phyloP scores from a whole-genome alignment of 768 basidiomycete species.

The Strobilomyces dryophilus region DNA sequence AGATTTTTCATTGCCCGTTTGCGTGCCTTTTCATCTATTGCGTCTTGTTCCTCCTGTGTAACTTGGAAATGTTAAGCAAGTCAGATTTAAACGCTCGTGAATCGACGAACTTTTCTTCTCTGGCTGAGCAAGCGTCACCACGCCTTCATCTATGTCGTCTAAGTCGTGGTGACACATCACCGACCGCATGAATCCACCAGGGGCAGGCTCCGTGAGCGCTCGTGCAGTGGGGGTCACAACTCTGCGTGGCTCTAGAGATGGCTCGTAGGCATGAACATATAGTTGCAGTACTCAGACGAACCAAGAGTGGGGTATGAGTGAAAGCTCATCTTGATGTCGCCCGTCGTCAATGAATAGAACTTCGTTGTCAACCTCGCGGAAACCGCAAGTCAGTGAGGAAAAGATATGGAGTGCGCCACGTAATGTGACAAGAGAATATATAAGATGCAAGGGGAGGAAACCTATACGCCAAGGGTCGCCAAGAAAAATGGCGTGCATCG shows the following conservation, averaged over 20 bases:
- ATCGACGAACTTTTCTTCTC: constrained; percentile 19
- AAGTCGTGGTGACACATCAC: constrained; percentile 11
- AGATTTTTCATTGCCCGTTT: constrained; percentile 46
- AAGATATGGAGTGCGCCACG: neutral
- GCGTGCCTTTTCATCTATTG: constrained; percentile 42
- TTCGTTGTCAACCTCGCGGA: constrained; percentile 1
- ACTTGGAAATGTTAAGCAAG: constrained; percentile 20
- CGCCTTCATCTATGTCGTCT: constrained; percentile 16
- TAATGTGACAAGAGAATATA: constrained; percentile 1
- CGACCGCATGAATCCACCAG: constrained; percentile 19
- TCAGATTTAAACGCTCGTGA: neutral
- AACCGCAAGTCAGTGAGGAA: neutral
- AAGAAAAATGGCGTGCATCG: constrained; percentile 1
- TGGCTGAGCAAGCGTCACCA: neutral
- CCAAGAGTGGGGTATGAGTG: constrained; percentile 6
- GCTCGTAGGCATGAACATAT: neutral
- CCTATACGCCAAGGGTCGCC: constrained; percentile 10
- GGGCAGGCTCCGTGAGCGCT: constrained; percentile 17
- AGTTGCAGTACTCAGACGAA: neutral
- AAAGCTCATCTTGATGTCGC: constrained; percentile 8
- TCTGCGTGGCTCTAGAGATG: constrained; percentile 9
- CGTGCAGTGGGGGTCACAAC: constrained; percentile 10
- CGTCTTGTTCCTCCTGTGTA: constrained; percentile 49
- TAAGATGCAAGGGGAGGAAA: neutral
- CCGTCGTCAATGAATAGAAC: neutral